phyloP scores from a whole-genome alignment of 1,284 basidiomycete species.

The Ganoderma multipileum region DNA sequence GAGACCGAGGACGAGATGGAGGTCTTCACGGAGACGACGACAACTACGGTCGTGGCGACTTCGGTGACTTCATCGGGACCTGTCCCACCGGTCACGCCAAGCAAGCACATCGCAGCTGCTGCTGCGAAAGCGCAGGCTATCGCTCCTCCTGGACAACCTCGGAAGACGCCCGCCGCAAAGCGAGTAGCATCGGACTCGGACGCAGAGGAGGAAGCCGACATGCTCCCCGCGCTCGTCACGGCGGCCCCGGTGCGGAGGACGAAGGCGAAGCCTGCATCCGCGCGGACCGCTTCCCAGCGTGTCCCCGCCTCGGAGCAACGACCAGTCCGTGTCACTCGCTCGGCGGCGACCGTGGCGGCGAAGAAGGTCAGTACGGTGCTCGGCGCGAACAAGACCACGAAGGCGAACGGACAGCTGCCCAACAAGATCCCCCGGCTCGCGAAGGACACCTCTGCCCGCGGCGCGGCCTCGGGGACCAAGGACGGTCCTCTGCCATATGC shows the following conservation, averaged over 20 bases:
- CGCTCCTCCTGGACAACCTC: constrained; percentile 81
- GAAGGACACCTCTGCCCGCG: constrained; percentile 53
- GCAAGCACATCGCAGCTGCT: constrained; percentile 72
- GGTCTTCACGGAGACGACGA: constrained; percentile 47
- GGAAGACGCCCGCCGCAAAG: constrained; percentile 84
- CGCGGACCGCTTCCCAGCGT: constrained; percentile 48
- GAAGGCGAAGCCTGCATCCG: constrained; percentile 51
- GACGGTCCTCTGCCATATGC: constrained; percentile 35
- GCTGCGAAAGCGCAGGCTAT: constrained; percentile 71
- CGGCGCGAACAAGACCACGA: constrained; percentile 33
- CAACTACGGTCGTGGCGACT: constrained; percentile 39
- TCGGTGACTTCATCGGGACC: constrained; percentile 41
- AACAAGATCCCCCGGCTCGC: constrained; percentile 82
- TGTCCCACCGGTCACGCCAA: constrained; percentile 79
- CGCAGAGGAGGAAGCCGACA: constrained; percentile 60
- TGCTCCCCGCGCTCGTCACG: constrained; percentile 64
- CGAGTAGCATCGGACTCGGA: constrained; percentile 69
- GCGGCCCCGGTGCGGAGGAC: constrained; percentile 49
- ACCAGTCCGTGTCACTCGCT: constrained; percentile 74
- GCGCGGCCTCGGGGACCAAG: constrained; percentile 45
- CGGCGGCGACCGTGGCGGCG: constrained; percentile 60
- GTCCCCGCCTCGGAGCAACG: constrained; percentile 70
- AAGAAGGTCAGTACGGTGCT: constrained; percentile 52
- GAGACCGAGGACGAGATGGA: constrained; percentile 67
- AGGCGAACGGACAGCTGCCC: constrained; percentile 54